phyloP scores from a whole-genome alignment of 1,284 basidiomycete genomes.

The Tilletia indica region DNA sequence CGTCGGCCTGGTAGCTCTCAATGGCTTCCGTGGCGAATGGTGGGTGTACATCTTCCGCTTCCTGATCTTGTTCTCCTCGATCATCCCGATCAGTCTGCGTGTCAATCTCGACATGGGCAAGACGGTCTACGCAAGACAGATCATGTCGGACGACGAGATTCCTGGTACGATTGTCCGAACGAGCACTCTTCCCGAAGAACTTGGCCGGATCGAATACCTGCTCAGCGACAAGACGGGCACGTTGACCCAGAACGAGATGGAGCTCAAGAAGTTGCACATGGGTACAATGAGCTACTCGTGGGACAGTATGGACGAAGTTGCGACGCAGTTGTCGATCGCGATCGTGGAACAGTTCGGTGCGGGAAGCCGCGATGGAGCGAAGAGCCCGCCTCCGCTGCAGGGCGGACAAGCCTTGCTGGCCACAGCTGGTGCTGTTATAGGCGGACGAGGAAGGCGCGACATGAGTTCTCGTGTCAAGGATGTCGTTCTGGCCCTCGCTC shows the following conservation, averaged over 20 bases:
- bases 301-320: constrained; percentile 97
- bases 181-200: constrained; percentile 91
- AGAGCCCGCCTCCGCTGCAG: constrained; percentile 27
- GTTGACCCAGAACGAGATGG: constrained; percentile 98
- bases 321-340: constrained; percentile 77
- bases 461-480: constrained; percentile 94
- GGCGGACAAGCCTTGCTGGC: constrained; percentile 20
- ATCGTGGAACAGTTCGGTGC: constrained; percentile 60
- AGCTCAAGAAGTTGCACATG: constrained; percentile 97
- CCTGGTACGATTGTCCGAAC: constrained; percentile 93
- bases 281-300: constrained; percentile 95
- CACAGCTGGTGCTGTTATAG: constrained; percentile 73
- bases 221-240: constrained; percentile 98
- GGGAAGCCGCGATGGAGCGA: constrained; percentile 23
- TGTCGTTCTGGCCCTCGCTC: constrained; percentile 84
- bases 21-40: constrained; percentile 94
- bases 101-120: constrained; percentile 99
- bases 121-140: constrained; percentile 92
- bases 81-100: constrained; percentile 97
- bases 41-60: constrained; percentile 96
- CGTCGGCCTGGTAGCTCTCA: constrained; percentile 84
- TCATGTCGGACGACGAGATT: constrained; percentile 89
- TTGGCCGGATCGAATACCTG: constrained; percentile 92
- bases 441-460: constrained; percentile 80
- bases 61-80: constrained; percentile 94